These are phyloP conservation scores for Mercurialis annua DNA, from an alignment of 345 rosid species.

Conservation along the genomic window DNA sequence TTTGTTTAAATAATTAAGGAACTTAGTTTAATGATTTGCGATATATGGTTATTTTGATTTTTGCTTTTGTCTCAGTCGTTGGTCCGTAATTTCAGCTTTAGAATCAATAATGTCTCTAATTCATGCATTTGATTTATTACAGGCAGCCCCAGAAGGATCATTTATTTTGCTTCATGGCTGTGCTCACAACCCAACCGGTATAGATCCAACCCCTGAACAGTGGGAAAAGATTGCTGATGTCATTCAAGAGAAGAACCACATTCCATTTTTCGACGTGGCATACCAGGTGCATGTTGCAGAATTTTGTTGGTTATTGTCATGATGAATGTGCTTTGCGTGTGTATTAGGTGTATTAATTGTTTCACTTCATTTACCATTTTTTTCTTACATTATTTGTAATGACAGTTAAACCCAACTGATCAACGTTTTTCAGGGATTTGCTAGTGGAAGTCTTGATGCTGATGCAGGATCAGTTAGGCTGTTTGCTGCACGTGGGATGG, in stretches of 20 bases:
- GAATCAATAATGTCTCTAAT: slow-evolving; percentile 7
- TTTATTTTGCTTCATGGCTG: slow-evolving; percentile 96
- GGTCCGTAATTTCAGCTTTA: background rate
- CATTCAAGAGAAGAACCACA: slow-evolving; percentile 89
- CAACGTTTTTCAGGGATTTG: slow-evolving; percentile 66
- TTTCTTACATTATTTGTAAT: no score
- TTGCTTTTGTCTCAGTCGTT: background rate
- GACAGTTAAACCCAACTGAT: slow-evolving; percentile 14
- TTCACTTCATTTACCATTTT: background rate
- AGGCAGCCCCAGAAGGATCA: slow-evolving; percentile 95
- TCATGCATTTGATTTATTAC: slow-evolving; percentile 18
- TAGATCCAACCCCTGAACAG: slow-evolving; percentile 91
- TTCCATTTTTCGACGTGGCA: slow-evolving; percentile 95
- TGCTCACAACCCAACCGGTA: slow-evolving; percentile 99
- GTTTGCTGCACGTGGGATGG: slow-evolving; percentile 82
- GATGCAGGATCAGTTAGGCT: slow-evolving; percentile 91
- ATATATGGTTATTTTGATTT: background rate
- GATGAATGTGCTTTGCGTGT: background rate
- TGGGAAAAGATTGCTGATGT: slow-evolving; percentile 88
- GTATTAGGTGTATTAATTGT: background rate
- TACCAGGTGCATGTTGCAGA: slow-evolving; percentile 62
- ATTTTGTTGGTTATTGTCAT: background rate
- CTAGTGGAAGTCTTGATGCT: slow-evolving; percentile 93
- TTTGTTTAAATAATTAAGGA: no score
- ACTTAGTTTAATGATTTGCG: no score